phyloP scores from a whole-genome alignment of 164 flowering plant genomes.

The Vitis rupestris region DNA sequence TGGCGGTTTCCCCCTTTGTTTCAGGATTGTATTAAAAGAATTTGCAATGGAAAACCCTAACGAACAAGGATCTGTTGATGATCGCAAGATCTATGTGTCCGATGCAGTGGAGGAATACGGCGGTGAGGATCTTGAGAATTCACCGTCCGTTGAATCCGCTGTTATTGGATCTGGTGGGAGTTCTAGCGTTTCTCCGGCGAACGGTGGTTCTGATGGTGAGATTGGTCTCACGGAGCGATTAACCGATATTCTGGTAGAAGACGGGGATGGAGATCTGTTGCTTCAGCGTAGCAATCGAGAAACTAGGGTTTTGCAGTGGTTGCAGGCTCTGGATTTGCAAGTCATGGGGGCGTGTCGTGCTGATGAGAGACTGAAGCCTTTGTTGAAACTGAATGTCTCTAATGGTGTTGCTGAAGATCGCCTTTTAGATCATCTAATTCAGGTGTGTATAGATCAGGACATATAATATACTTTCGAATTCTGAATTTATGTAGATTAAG shows the following conservation, averaged over 20 bases:
- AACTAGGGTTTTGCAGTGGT: constrained; percentile 60
- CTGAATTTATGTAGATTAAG: background rate
- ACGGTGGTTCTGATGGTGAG: constrained; percentile 15
- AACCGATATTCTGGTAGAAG: constrained; percentile 39
- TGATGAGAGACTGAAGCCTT: constrained; percentile 91
- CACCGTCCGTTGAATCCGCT: constrained; percentile 15
- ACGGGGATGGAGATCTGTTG: constrained; percentile 66
- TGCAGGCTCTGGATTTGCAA: constrained; percentile 88
- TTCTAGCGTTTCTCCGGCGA: constrained; percentile 4
- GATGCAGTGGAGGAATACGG: constrained; percentile 9
- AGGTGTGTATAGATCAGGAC: constrained; percentile 39
- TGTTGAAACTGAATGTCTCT: constrained; percentile 66
- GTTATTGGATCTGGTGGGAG: constrained; percentile 20
- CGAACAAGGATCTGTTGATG: constrained; percentile 26
- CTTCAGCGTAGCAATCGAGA: constrained; percentile 42
- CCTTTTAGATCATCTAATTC: constrained; percentile 69
- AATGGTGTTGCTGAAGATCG: constrained; percentile 72
- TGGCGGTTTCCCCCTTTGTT: background rate
- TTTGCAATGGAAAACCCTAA: constrained; percentile 33
- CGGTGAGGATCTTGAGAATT: constrained; percentile 10
- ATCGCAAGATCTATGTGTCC: constrained; percentile 16
- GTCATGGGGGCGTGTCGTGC: constrained; percentile 88
- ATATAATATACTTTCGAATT: background rate
- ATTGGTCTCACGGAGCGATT: constrained; percentile 47
- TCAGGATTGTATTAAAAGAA: background rate